phyloP scores from a whole-genome alignment of 2,329 filamentous ascomycete genomes.

The Fusarium nisikadoi region DNA sequence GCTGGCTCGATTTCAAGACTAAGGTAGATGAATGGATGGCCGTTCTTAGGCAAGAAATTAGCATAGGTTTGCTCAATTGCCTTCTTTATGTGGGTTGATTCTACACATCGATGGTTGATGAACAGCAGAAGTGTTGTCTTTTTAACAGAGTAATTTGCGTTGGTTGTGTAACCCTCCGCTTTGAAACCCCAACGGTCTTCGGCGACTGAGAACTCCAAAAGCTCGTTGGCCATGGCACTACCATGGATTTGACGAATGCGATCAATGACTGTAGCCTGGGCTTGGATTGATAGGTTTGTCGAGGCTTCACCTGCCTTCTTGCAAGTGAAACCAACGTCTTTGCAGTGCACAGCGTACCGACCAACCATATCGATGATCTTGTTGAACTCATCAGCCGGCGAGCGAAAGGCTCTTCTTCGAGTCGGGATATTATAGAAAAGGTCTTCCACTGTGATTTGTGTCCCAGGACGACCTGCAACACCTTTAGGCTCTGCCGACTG shows the following conservation, averaged over 20 bases:
- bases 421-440: constrained; percentile 97
- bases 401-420: constrained; percentile 88
- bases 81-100: constrained; percentile 88
- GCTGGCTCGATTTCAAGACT: constrained; percentile 92
- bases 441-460: constrained; percentile 96
- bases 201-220: constrained; percentile 78
- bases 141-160: constrained; percentile 95
- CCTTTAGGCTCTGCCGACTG: constrained; percentile 87
- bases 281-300: constrained; percentile 81
- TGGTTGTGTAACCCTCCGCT: constrained; percentile 83
- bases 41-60: constrained; percentile 88
- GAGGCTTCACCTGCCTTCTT: constrained; percentile 94
- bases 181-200: constrained; percentile 87
- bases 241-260: constrained; percentile 93
- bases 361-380: constrained; percentile 97
- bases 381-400: constrained; percentile 92
- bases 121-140: constrained; percentile 89
- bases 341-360: constrained; percentile 91
- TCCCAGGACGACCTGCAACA: constrained; percentile 86
- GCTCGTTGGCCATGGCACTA: constrained; percentile 83
- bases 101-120: constrained; percentile 95
- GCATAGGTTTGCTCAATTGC: constrained; percentile 91
- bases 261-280: constrained; percentile 77
- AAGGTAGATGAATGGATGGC: constrained; percentile 93
- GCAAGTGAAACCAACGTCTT: constrained; percentile 92